A percentile compares a stretch with the other conserved stretches of the same genome.
phyloP scores from a whole-genome alignment of 345 rosid genomes.

The Laguncularia racemosa region DNA sequence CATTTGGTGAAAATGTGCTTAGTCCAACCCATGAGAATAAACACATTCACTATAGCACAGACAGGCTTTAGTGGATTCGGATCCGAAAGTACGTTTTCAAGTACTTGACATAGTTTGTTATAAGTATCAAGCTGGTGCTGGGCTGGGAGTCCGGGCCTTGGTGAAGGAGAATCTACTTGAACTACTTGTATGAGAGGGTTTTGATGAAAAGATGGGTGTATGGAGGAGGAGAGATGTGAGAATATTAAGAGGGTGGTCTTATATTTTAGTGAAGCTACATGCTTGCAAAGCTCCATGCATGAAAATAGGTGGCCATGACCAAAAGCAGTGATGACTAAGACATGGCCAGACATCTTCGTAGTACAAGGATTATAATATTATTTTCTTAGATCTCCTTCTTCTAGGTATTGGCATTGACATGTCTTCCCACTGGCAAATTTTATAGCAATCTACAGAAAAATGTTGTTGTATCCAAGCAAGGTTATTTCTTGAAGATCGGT shows the following conservation, averaged over 20 bases:
- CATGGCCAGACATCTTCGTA: constrained; percentile 6
- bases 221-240: constrained; percentile 24
- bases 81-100: constrained; percentile 4
- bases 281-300: constrained; percentile 28
- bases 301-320: constrained; percentile 46
- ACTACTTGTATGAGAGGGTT: constrained; percentile 20
- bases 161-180: constrained; percentile 13
- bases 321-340: constrained; percentile 23
- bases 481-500: too few relatives aligned
- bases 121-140: constrained; percentile 3
- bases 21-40: constrained; percentile 18
- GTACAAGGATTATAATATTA: too few relatives aligned
- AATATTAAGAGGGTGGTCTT: constrained; percentile 21
- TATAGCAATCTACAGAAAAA: too few relatives aligned
- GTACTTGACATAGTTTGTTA: constrained; percentile 1
- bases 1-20: constrained; percentile 12
- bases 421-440: too few relatives aligned
- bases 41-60: constrained; percentile 12
- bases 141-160: constrained; percentile 7
- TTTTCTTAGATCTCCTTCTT: too few relatives aligned
- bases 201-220: constrained; percentile 20
- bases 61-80: constrained; percentile 1
- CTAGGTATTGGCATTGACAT: too few relatives aligned
- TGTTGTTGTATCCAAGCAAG: too few relatives aligned
- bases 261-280: constrained; percentile 22